Evolutionary conservation across 257 asterid genomes (phyloP).

Genomic region (Striga asiatica): DNA sequence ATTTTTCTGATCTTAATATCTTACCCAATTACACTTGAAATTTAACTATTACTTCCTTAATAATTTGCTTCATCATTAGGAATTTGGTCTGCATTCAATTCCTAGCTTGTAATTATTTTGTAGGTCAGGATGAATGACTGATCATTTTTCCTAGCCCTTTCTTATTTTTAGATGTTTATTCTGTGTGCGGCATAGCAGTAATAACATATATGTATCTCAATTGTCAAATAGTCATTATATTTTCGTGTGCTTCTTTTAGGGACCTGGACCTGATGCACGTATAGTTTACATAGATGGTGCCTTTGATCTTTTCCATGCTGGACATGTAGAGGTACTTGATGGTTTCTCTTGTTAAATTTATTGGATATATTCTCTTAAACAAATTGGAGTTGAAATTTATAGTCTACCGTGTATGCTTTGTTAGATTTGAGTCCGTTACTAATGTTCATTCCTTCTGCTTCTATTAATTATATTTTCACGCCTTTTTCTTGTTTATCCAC

Average conservation of each 20-base stretch:
- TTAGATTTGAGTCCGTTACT: neutral
- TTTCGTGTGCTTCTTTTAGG: conserved; percentile 32
- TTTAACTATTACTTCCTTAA: neutral
- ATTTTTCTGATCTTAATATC: conserved; percentile 5
- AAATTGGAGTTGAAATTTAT: neutral
- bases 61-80: conserved; percentile 11
- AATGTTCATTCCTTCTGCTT: conserved; percentile 1
- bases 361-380: conserved; percentile 1
- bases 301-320: conserved; percentile 98
- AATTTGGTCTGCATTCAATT: conserved; percentile 4
- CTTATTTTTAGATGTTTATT: neutral
- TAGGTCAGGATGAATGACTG: neutral
- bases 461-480: neutral
- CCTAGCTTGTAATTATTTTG: neutral
- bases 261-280: conserved; percentile 95
- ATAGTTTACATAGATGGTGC: conserved; percentile 96
- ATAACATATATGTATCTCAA: conserved; percentile 9
- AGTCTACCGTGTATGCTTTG: neutral
- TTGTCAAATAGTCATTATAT: conserved; percentile 13
- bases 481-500: neutral
- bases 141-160: conserved; percentile 9
- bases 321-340: conserved; percentile 86
- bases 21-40: neutral
- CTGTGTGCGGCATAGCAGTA: neutral
- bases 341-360: conserved; percentile 6